Evolutionary conservation across 1,139 yeast species (phyloP), one percentile per base, ranked within the genome.

Genomic region (Pichia sp.): DNA sequence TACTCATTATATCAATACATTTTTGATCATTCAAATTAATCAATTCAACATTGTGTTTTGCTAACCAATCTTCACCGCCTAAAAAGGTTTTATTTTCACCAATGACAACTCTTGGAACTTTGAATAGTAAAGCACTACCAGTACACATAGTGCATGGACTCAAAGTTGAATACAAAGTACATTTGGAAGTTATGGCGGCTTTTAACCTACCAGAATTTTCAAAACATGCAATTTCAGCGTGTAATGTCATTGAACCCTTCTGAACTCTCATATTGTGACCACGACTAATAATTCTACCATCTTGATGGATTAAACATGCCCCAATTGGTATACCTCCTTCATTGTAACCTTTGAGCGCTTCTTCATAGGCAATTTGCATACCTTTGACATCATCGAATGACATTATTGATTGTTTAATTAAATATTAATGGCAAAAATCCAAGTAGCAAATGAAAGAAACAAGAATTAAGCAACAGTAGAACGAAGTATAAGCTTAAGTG

Each of bases 81-180:
- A 74, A 56, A 59, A 85, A 90, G 25, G 84, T 89, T 45, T 68
- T 77, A 65, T 88, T 88, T 66, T 90, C 97, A 22, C 96, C 97
- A 66, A 88, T 62, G 0, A 90, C 97, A 35, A 88, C 85, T 55
- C 97, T 73, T 57, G 82, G 80, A 56, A 90, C 75, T 35, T 96
- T 96, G 67, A 89, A 90, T 73, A 90, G 72, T 48, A 90, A 63
- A 56, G 94, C 86, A 16, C 96, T 95, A 20, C 97, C 97, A 8
- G 95, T 79, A 63, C 97, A 90, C 97, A 90, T 90, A 56, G 82
- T 74, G 65, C 97, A 90, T 3, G 97, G 97, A 7, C 96, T 85
- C 56, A 90, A 71, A 0, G 97, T 86, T 40, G 97, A 88, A 68
- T 89, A 90, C 80, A 90, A 79, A 55, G 83, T 85, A 67, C 82